Evolutionary conservation across 345 rosid genomes (phyloP).

Genomic region (Aquilaria sinensis): DNA sequence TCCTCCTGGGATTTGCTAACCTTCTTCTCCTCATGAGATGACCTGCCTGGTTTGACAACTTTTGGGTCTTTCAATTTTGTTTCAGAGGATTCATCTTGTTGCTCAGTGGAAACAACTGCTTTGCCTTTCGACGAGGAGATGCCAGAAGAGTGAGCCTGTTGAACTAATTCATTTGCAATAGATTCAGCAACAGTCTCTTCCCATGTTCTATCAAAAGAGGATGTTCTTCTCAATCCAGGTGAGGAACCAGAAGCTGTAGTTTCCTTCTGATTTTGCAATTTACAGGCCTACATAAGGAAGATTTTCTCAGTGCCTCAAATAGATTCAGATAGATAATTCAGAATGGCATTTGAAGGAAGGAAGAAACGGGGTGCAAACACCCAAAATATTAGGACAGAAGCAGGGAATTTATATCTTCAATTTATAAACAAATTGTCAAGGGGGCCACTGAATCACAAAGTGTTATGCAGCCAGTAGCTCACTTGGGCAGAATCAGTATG

Average conservation of each 20-base stretch:
- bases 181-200: conserved; percentile 94
- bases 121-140: conserved; percentile 44
- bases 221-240: conserved; percentile 75
- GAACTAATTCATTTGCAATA: conserved; percentile 76
- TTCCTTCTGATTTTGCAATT: conserved; percentile 29
- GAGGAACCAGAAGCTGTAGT: conserved; percentile 35
- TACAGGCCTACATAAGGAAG: conserved; percentile 37
- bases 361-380: too few species aligned
- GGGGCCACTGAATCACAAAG: neutral
- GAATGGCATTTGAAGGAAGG: neutral
- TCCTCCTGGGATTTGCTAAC: conserved; percentile 72
- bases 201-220: conserved; percentile 82
- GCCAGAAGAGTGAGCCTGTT: conserved; percentile 51
- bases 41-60: conserved; percentile 60
- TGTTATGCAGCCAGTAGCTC: conserved; percentile 19
- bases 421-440: too few species aligned
- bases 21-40: conserved; percentile 90
- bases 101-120: conserved; percentile 42
- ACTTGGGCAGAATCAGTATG: conserved; percentile 36
- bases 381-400: too few species aligned
- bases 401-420: too few species aligned
- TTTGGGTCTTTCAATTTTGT: conserved; percentile 63
- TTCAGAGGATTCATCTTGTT: conserved; percentile 62
- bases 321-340: neutral
- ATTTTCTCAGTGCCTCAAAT: too few species aligned